Conservation (phyloP, 2,329 filamentous ascomycete species). For the Coccinonectria pachysandricola region DNA sequence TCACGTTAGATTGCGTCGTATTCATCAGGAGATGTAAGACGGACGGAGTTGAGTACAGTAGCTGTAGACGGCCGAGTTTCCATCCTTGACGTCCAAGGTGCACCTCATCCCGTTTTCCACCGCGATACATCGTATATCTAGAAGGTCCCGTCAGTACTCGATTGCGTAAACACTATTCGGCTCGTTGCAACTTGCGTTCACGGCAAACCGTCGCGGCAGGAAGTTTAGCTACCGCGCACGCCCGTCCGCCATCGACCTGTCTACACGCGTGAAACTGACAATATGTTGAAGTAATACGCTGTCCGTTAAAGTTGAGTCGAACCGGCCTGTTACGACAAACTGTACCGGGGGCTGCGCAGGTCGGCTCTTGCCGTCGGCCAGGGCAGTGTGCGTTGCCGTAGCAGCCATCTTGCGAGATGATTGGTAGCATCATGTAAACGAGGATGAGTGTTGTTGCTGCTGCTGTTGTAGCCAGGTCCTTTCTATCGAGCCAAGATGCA, state of each 20-base stretch:
- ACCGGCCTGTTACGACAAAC: conserved; percentile 11
- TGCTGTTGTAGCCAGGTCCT: too few species aligned
- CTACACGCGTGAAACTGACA: conserved; percentile 18
- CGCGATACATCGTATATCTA: conserved; percentile 15
- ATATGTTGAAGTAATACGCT: conserved; percentile 9
- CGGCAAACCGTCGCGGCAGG: conserved; percentile 13
- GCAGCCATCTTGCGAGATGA: too few species aligned
- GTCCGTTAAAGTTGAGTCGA: conserved; percentile 8
- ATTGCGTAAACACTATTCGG: neutral
- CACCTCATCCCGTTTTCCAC: conserved; percentile 15
- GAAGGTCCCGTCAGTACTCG: conserved; percentile 3
- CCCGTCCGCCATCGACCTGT: conserved; percentile 12
- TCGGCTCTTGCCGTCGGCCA: conserved; percentile 1
- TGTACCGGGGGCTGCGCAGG: conserved; percentile 14
- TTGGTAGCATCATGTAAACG: too few species aligned
- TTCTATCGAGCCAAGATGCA: too few species aligned
- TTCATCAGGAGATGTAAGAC: too few species aligned
- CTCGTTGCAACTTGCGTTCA: conserved; percentile 11
- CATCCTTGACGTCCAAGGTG: conserved; percentile 12
- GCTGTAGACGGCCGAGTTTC: conserved; percentile 4
- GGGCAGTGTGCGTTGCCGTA: too few species aligned
- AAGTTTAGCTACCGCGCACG: conserved; percentile 12
- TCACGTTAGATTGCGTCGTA: too few species aligned
- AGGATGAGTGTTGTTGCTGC: too few species aligned
- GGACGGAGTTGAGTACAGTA: conserved; percentile 19